Conservation (phyloP, 352 stramenopile genomes). For the Globisporangium splendens region DNA sequence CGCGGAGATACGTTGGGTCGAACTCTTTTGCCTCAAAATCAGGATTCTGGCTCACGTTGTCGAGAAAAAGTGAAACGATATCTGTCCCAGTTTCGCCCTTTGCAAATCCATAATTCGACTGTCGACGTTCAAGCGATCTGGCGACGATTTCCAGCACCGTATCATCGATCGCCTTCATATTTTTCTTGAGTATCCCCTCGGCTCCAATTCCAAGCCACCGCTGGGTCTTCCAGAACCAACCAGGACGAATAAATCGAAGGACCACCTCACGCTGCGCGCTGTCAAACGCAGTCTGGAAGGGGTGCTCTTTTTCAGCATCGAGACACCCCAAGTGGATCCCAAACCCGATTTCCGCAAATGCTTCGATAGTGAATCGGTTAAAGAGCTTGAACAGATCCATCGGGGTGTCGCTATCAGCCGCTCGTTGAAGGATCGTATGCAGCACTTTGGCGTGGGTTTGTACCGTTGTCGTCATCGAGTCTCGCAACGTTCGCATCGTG, state of each 20-base stretch:
- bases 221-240: slow-evolving; percentile 37
- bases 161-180: slow-evolving; percentile 33
- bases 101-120: neutral
- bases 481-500: slow-evolving; percentile 31
- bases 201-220: slow-evolving; percentile 27
- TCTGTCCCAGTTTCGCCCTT: neutral
- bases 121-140: slow-evolving; percentile 17
- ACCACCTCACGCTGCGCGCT: slow-evolving; percentile 6
- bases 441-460: slow-evolving; percentile 29
- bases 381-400: slow-evolving; percentile 42
- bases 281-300: slow-evolving; percentile 54
- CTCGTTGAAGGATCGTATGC: slow-evolving; percentile 19
- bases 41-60: slow-evolving; percentile 6
- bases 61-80: slow-evolving; percentile 23
- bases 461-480: slow-evolving; percentile 45
- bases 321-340: slow-evolving; percentile 42
- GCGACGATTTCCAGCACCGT: slow-evolving; percentile 35
- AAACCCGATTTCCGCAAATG: slow-evolving; percentile 56
- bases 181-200: slow-evolving; percentile 26
- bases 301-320: slow-evolving; percentile 33
- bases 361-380: slow-evolving; percentile 41
- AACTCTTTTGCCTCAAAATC: slow-evolving; percentile 7
- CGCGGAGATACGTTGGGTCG: slow-evolving; percentile 40
- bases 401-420: slow-evolving; percentile 10
- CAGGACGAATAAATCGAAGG: no score